A percentile compares a stretch with the other conserved stretches of the same genome.
These are phyloP conservation scores for Quambalaria eucalypti DNA, from an alignment of 1,284 basidiomycete species.

Conservation along the genomic window DNA sequence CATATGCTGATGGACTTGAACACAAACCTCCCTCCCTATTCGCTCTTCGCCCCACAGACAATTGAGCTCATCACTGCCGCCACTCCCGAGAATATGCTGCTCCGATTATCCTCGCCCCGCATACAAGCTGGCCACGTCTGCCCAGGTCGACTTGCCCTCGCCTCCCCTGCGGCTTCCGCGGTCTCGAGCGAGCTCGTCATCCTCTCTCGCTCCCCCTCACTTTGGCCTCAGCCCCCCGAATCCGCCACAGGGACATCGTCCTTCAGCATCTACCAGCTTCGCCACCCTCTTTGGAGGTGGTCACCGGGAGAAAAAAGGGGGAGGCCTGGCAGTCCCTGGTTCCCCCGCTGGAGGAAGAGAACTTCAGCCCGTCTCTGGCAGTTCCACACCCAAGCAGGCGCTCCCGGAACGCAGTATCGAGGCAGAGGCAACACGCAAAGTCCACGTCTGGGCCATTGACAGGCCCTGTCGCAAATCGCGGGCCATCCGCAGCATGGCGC, in stretches of 20 bases:
- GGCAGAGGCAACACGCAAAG: too few species aligned
- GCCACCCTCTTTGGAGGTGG: slow-evolving; percentile 21
- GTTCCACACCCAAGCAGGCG: too few species aligned
- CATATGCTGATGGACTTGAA: background rate
- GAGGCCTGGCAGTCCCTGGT: too few species aligned
- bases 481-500: slow-evolving; percentile 2
- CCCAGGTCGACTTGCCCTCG: slow-evolving; percentile 61
- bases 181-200: slow-evolving; percentile 12
- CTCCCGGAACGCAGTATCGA: too few species aligned
- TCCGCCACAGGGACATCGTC: slow-evolving; percentile 4
- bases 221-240: background rate
- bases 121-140: slow-evolving; percentile 47
- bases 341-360: too few species aligned
- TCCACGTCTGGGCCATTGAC: background rate
- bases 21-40: background rate
- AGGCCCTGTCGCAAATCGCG: slow-evolving; percentile 3
- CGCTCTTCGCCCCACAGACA: slow-evolving; percentile 49
- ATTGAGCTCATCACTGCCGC: slow-evolving; percentile 30
- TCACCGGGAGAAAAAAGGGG: slow-evolving; percentile 9
- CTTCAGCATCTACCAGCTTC: slow-evolving; percentile 15
- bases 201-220: background rate
- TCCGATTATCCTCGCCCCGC: slow-evolving; percentile 4
- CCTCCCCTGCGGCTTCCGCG: slow-evolving; percentile 48
- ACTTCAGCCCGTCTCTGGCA: too few species aligned
- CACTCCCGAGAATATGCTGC: slow-evolving; percentile 9